Conservation (phyloP, 2,329 filamentous ascomycete species). For the Cladorrhinum sp. region DNA sequence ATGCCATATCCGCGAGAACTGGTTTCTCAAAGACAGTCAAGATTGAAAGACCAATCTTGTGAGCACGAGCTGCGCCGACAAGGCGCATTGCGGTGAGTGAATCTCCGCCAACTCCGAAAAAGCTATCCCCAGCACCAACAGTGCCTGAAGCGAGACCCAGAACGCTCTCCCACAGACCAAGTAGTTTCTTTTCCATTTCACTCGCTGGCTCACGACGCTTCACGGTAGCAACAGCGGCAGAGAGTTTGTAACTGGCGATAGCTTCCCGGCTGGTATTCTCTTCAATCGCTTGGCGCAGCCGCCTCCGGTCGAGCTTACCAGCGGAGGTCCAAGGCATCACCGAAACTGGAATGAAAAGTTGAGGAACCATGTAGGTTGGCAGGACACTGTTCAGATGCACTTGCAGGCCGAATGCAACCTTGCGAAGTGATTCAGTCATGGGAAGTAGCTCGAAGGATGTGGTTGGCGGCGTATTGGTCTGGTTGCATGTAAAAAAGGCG, state of each 20-base stretch:
- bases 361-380: slow-evolving; percentile 28
- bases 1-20: slow-evolving; percentile 21
- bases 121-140: slow-evolving; percentile 27
- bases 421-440: slow-evolving; percentile 13
- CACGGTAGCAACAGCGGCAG: slow-evolving; percentile 5
- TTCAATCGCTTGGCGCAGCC: slow-evolving; percentile 22
- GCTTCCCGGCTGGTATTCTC: slow-evolving; percentile 5
- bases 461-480: neutral
- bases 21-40: slow-evolving; percentile 26
- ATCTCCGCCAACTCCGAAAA: slow-evolving; percentile 37
- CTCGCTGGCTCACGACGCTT: slow-evolving; percentile 16
- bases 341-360: slow-evolving; percentile 26
- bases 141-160: slow-evolving; percentile 17
- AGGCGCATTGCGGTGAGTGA: slow-evolving; percentile 41
- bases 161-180: slow-evolving; percentile 23
- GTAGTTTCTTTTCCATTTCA: slow-evolving; percentile 23
- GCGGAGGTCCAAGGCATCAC: slow-evolving; percentile 26
- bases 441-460: slow-evolving; percentile 15
- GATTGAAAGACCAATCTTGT: slow-evolving; percentile 22
- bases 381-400: slow-evolving; percentile 11
- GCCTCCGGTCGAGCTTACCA: slow-evolving; percentile 27
- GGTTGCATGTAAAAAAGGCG: slow-evolving; percentile 21
- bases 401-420: slow-evolving; percentile 16
- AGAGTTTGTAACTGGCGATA: slow-evolving; percentile 17
- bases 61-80: slow-evolving; percentile 37